A percentile compares a stretch with the other conserved stretches of the same genome.
phyloP scores from a whole-genome alignment of 345 rosid genomes.

The Cardamine occulta region DNA sequence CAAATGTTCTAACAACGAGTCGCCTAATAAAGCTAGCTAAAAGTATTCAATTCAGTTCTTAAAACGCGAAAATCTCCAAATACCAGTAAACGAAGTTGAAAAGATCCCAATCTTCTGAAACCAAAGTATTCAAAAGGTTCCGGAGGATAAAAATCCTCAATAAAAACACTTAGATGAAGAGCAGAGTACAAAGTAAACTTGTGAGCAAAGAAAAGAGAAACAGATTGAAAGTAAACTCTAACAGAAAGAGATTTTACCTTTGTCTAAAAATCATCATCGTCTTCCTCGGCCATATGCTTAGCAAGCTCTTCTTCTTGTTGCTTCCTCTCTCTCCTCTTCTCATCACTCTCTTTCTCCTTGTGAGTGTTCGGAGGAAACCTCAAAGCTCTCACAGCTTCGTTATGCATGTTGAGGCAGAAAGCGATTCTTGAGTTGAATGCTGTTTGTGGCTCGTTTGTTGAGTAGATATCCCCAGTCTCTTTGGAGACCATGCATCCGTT shows the following conservation, averaged over 20 bases:
- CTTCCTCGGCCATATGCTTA: slow-evolving; percentile 89
- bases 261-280: slow-evolving; percentile 73
- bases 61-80: slow-evolving; percentile 10
- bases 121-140: slow-evolving; percentile 13
- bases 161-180: slow-evolving; percentile 7
- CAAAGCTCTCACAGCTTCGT: slow-evolving; percentile 81
- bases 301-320: slow-evolving; percentile 95
- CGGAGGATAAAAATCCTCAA: slow-evolving; percentile 3
- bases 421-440: slow-evolving; percentile 90
- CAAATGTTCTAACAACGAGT: slow-evolving; percentile 14
- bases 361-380: slow-evolving; percentile 79
- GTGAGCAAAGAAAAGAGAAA: background rate
- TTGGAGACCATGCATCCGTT: slow-evolving; percentile 82
- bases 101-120: slow-evolving; percentile 36
- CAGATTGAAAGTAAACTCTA: slow-evolving; percentile 6
- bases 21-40: slow-evolving; percentile 17
- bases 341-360: slow-evolving; percentile 91
- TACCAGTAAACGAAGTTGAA: slow-evolving; percentile 21
- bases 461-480: slow-evolving; percentile 90
- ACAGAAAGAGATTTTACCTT: background rate
- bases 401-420: slow-evolving; percentile 91
- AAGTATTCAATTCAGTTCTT: background rate
- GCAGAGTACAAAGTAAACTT: slow-evolving; percentile 9
- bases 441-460: slow-evolving; percentile 84
- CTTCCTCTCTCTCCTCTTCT: slow-evolving; percentile 85